Conservation (phyloP, 169 alveolate species). For the Eimeria sp. region DNA sequence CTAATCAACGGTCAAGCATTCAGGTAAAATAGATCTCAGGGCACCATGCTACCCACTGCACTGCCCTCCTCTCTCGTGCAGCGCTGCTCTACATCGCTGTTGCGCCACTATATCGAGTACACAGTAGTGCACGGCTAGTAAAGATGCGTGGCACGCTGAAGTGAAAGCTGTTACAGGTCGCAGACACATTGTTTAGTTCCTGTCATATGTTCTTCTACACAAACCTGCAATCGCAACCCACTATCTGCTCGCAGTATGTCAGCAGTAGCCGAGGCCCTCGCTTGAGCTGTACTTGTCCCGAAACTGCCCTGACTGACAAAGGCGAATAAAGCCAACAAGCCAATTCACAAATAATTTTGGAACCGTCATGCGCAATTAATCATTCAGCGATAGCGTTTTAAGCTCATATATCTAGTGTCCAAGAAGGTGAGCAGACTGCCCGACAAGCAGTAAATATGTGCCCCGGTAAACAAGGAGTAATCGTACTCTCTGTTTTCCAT, state of each 20-base stretch:
- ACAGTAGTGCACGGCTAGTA: neutral
- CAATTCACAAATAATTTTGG: neutral
- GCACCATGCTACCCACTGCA: too few species aligned
- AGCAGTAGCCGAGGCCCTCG: neutral
- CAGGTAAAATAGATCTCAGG: too few species aligned
- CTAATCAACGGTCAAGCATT: neutral
- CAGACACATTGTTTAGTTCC: neutral
- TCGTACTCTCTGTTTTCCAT: neutral
- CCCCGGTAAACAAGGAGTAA: neutral
- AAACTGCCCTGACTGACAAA: neutral
- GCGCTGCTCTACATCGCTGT: neutral
- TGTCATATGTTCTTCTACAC: neutral
- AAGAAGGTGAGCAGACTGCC: too few species aligned
- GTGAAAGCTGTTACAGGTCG: neutral
- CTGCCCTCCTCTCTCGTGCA: too few species aligned
- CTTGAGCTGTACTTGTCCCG: neutral
- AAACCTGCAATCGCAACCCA: neutral
- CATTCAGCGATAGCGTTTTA: neutral
- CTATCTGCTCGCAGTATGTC: neutral
- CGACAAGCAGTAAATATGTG: neutral
- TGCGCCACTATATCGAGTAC: neutral
- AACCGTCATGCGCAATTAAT: neutral
- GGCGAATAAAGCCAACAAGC: neutral
- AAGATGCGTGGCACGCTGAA: neutral
- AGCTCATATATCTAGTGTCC: too few species aligned